Conservation (phyloP, 306 rosid genomes). For the Vigna reflexopilosa region DNA sequence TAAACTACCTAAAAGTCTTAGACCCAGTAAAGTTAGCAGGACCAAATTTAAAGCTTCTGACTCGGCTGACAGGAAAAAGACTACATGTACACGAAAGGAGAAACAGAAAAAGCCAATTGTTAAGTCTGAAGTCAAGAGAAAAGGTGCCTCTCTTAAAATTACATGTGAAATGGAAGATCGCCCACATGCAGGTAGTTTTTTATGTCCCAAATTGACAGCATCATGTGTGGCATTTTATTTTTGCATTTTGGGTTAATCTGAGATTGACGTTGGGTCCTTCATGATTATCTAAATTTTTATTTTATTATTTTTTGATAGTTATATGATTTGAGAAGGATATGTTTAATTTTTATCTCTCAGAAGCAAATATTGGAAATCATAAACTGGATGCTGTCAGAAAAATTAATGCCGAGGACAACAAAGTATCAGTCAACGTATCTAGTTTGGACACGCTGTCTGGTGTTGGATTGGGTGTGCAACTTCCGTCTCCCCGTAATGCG, state of each 20-base stretch:
- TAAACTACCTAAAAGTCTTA: constrained; percentile 62
- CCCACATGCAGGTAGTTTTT: constrained; percentile 63
- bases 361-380: constrained; percentile 54
- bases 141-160: constrained; percentile 48
- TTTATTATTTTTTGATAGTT: constrained; percentile 29
- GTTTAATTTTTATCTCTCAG: constrained; percentile 40
- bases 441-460: constrained; percentile 52
- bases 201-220: constrained; percentile 21
- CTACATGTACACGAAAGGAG: constrained; percentile 57
- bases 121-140: constrained; percentile 62
- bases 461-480: constrained; percentile 61
- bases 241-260: constrained; percentile 34
- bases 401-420: constrained; percentile 42
- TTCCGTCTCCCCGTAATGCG: constrained; percentile 67
- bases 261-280: constrained; percentile 26
- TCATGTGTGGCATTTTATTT: constrained; percentile 31
- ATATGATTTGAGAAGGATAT: constrained; percentile 26
- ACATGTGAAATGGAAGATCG: constrained; percentile 51
- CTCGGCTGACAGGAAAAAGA: constrained; percentile 55
- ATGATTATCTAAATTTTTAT: constrained; percentile 24
- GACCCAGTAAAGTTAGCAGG: constrained; percentile 52
- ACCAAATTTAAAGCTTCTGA: constrained; percentile 63
- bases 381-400: constrained; percentile 53
- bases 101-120: constrained; percentile 53
- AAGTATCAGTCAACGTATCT: constrained; percentile 46